These are phyloP conservation scores for Pseudocercospora fuligena DNA, from an alignment of 2,329 filamentous ascomycete species.

Conservation along the genomic window DNA sequence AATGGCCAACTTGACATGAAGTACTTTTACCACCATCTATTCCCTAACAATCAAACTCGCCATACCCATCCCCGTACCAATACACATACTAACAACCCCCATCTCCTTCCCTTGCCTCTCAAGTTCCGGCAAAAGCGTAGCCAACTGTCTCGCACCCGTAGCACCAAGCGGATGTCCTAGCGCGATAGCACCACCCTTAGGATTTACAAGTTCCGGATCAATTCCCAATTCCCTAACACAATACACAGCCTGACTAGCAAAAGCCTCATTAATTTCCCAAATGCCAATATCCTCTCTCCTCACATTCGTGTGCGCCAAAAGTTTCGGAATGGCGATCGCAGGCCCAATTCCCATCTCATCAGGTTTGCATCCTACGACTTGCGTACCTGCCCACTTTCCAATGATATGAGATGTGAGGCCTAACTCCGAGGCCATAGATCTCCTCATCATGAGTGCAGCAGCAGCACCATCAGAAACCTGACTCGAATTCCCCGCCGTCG, in stretches of 20 bases:
- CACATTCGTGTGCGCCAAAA: conserved; percentile 73
- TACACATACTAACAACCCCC: conserved; percentile 89
- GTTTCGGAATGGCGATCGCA: conserved; percentile 80
- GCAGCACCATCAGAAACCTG: conserved; percentile 90
- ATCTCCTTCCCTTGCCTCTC: conserved; percentile 70
- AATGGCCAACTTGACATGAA: neutral
- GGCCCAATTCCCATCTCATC: conserved; percentile 96
- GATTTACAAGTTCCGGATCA: conserved; percentile 76
- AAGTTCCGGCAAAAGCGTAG: conserved; percentile 73
- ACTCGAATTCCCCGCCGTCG: conserved; percentile 82
- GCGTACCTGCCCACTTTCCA: conserved; percentile 79
- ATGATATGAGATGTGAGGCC: conserved; percentile 73
- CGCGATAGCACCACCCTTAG: conserved; percentile 92
- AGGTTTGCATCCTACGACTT: conserved; percentile 77
- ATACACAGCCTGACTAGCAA: conserved; percentile 68
- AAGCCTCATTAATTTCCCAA: conserved; percentile 93
- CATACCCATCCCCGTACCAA: conserved; percentile 59
- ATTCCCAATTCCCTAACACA: conserved; percentile 73
- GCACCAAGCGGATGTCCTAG: conserved; percentile 89
- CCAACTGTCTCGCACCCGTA: conserved; percentile 80
- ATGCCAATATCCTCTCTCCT: conserved; percentile 71
- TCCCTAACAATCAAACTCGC: conserved; percentile 57
- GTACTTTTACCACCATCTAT: conserved; percentile 31
- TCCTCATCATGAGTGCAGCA: conserved; percentile 80
- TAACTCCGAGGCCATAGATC: conserved; percentile 75